Conservation (phyloP, 1,284 basidiomycete genomes). For the Sporisorium reilianum region DNA sequence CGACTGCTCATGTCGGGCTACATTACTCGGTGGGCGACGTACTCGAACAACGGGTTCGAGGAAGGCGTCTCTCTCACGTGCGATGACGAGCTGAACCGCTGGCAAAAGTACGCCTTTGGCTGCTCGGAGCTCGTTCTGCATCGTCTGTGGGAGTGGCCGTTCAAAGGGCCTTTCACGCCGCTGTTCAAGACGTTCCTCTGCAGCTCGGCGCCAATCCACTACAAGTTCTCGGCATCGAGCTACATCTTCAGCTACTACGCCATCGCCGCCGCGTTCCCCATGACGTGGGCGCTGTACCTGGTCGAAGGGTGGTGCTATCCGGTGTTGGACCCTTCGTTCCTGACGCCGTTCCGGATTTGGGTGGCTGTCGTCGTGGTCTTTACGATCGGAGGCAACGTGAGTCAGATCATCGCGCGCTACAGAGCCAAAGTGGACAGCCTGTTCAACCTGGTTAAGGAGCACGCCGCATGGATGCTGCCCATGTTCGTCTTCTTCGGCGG, state of each 20-base stretch:
- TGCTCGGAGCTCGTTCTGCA: slow-evolving; percentile 69
- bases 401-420: slow-evolving; percentile 80
- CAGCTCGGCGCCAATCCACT: slow-evolving; percentile 73
- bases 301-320: slow-evolving; percentile 77
- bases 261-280: slow-evolving; percentile 77
- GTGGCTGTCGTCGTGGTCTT: slow-evolving; percentile 82
- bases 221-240: slow-evolving; percentile 78
- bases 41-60: slow-evolving; percentile 82
- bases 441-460: slow-evolving; percentile 75
- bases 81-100: slow-evolving; percentile 83
- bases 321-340: slow-evolving; percentile 77
- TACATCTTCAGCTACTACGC: slow-evolving; percentile 86
- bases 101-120: slow-evolving; percentile 88
- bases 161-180: slow-evolving; percentile 79
- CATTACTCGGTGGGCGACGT: slow-evolving; percentile 84
- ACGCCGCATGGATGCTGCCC: slow-evolving; percentile 81
- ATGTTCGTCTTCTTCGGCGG: slow-evolving; percentile 43
- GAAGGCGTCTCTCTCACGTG: slow-evolving; percentile 83
- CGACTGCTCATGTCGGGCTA: slow-evolving; percentile 71
- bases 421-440: slow-evolving; percentile 78
- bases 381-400: slow-evolving; percentile 78
- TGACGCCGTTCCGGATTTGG: slow-evolving; percentile 77
- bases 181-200: slow-evolving; percentile 81
- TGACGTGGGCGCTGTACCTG: slow-evolving; percentile 80
- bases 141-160: slow-evolving; percentile 77